phyloP scores from a whole-genome alignment of 2,329 filamentous ascomycete genomes.

The Fusarium napiforme region DNA sequence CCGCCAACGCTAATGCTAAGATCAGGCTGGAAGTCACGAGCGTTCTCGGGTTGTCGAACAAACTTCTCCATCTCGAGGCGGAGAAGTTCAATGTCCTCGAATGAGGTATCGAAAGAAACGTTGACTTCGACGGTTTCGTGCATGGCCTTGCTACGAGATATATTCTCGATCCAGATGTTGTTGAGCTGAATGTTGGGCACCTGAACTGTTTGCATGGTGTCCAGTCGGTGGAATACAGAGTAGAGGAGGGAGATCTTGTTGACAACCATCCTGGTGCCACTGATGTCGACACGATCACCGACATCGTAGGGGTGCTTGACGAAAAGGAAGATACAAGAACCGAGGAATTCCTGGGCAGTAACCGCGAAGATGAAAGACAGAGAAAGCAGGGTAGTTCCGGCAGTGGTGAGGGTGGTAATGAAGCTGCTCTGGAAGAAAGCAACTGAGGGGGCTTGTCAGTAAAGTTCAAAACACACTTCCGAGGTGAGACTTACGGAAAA shows the following conservation, averaged over 20 bases:
- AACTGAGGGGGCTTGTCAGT: slow-evolving; percentile 58
- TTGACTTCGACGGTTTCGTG: slow-evolving; percentile 83
- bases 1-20: slow-evolving; percentile 81
- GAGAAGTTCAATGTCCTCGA: slow-evolving; percentile 89
- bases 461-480: background rate
- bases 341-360: slow-evolving; percentile 94
- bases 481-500: slow-evolving; percentile 71
- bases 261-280: slow-evolving; percentile 76
- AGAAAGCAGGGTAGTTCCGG: slow-evolving; percentile 90
- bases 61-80: slow-evolving; percentile 87
- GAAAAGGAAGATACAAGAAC: slow-evolving; percentile 97
- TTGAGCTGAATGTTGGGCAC: slow-evolving; percentile 94
- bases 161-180: slow-evolving; percentile 93
- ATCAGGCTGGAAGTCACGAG: slow-evolving; percentile 89
- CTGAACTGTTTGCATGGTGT: slow-evolving; percentile 80
- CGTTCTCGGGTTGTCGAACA: slow-evolving; percentile 84
- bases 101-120: slow-evolving; percentile 85
- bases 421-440: slow-evolving; percentile 91
- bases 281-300: slow-evolving; percentile 90
- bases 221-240: slow-evolving; percentile 87
- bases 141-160: slow-evolving; percentile 92
- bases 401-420: slow-evolving; percentile 85
- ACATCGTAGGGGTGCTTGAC: slow-evolving; percentile 99
- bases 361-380: slow-evolving; percentile 96
- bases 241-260: slow-evolving; percentile 95